A percentile compares a stretch with the other conserved stretches of the same genome.
phyloP scores from a whole-genome alignment of 345 rosid species.

The Sisymbrium altissimum region DNA sequence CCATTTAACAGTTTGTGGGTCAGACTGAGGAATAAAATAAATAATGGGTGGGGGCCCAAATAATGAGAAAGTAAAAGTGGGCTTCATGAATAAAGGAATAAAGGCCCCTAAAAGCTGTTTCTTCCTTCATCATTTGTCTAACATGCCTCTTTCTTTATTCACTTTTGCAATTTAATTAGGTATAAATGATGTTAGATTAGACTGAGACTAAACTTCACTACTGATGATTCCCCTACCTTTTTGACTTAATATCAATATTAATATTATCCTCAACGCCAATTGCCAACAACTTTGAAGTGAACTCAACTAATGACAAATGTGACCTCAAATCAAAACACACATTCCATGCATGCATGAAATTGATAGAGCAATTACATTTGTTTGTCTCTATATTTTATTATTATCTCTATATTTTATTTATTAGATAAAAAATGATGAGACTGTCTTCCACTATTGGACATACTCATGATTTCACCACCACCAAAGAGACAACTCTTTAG shows the following conservation, averaged over 20 bases:
- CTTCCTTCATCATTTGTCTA: conserved; percentile 33
- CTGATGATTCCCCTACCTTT: neutral
- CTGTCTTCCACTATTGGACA: conserved; percentile 32
- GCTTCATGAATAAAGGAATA: conserved; percentile 32
- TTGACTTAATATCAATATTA: neutral
- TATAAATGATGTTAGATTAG: neutral
- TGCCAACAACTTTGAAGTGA: conserved; percentile 1
- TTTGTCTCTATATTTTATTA: neutral
- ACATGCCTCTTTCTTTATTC: conserved; percentile 24
- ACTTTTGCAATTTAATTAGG: conserved; percentile 5
- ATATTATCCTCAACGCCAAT: neutral
- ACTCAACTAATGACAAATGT: conserved; percentile 11
- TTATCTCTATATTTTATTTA: neutral
- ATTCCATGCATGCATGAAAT: conserved; percentile 22
- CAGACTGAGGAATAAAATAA: conserved; percentile 12
- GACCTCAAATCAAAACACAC: conserved; percentile 6
- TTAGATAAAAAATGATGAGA: neutral
- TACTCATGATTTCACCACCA: conserved; percentile 25
- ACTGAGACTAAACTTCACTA: neutral
- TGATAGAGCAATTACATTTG: neutral
- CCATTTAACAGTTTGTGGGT: conserved; percentile 20
- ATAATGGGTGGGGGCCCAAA: conserved; percentile 23
- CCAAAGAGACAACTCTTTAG: conserved; percentile 17
- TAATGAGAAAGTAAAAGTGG: conserved; percentile 32
- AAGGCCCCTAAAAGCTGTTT: conserved; percentile 28